These are phyloP conservation scores for Phytophthora cryptogea DNA, from an alignment of 352 stramenopile species.

Conservation along the genomic window DNA sequence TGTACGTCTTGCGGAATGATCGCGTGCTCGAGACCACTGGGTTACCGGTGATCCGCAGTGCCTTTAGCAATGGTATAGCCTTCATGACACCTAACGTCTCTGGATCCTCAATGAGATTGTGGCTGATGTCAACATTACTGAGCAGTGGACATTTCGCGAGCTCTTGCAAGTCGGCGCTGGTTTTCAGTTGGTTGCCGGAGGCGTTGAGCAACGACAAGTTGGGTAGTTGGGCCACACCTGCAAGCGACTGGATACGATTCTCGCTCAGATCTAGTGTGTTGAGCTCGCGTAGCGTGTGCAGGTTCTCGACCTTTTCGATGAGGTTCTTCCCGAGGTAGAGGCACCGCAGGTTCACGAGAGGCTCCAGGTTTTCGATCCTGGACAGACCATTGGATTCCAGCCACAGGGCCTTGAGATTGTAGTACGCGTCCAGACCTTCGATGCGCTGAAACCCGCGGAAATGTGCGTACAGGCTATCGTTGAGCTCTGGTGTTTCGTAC, in stretches of 20 bases:
- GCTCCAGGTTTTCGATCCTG: conserved; percentile 80
- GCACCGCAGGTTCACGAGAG: conserved; percentile 84
- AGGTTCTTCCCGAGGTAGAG: conserved; percentile 95
- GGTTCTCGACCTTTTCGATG: conserved; percentile 81
- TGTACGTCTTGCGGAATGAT: conserved; percentile 94
- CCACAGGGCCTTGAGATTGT: conserved; percentile 94
- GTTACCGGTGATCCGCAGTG: conserved; percentile 89
- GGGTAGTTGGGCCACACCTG: conserved; percentile 76
- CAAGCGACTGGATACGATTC: conserved; percentile 88
- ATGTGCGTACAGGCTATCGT: conserved; percentile 93
- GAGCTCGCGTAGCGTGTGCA: conserved; percentile 67
- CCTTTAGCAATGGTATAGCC: conserved; percentile 78
- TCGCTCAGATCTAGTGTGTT: conserved; percentile 94
- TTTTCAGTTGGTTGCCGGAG: conserved; percentile 88
- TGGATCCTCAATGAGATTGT: conserved; percentile 89
- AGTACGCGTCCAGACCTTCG: conserved; percentile 94
- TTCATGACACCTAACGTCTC: conserved; percentile 81
- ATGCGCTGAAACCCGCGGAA: conserved; percentile 95
- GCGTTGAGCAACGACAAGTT: conserved; percentile 90
- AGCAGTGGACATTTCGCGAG: conserved; percentile 74
- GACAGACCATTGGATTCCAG: conserved; percentile 94
- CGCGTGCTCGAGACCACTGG: conserved; percentile 89
- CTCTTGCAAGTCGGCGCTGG: conserved; percentile 69
- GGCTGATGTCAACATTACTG: conserved; percentile 92
- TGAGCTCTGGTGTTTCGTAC: conserved; percentile 95